These are phyloP conservation scores for Vigna reflexopilosa DNA, from an alignment of 306 rosid species.

Conservation along the genomic window DNA sequence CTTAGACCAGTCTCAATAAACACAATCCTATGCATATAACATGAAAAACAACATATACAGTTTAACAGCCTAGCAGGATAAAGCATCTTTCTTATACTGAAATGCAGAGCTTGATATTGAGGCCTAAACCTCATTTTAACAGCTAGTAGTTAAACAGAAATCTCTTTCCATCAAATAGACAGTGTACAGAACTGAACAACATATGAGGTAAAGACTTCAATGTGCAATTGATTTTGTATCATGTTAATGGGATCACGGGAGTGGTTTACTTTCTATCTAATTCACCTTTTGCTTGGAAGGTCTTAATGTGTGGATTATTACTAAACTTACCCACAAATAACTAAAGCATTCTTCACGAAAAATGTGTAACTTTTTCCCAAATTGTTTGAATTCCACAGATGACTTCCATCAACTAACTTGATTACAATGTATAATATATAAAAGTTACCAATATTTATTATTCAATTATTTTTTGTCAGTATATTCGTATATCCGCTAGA, in stretches of 20 bases:
- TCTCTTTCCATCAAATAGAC: slow-evolving; percentile 17
- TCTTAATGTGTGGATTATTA: neutral
- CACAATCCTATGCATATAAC: slow-evolving; percentile 12
- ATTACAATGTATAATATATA: neutral
- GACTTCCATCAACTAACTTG: neutral
- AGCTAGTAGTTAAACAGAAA: neutral
- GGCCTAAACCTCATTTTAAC: neutral
- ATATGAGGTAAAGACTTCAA: neutral
- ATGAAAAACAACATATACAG: neutral
- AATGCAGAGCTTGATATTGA: slow-evolving; percentile 2
- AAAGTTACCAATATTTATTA: neutral
- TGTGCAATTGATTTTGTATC: neutral
- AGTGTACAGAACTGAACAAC: slow-evolving; percentile 1
- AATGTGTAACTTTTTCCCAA: neutral
- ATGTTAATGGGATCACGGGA: neutral
- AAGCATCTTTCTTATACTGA: slow-evolving; percentile 13
- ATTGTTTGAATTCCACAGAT: neutral
- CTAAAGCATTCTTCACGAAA: neutral
- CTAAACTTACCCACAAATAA: neutral
- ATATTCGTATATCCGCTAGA: neutral
- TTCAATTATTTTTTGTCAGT: neutral
- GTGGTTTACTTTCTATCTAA: neutral
- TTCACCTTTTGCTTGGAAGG: neutral
- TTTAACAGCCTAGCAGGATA: neutral
- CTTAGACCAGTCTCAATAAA: slow-evolving; percentile 12